Evolutionary conservation across 345 rosid species (phyloP).

Genomic region (Eucalyptus rudis): DNA sequence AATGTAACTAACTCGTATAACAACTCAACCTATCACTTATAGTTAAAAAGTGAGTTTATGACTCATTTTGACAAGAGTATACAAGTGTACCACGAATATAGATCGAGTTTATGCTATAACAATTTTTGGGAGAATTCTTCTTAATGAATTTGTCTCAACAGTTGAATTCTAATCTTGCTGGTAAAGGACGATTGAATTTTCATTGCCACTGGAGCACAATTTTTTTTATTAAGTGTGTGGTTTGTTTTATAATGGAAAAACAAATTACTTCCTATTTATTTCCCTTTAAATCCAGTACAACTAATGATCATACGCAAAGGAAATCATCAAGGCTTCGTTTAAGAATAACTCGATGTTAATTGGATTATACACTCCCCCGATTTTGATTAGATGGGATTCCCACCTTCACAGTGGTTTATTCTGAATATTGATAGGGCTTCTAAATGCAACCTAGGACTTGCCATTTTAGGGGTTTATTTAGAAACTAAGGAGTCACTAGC

Average conservation of each 20-base stretch:
- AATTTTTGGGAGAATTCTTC: not conserved
- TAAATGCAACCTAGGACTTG: fast-evolving
- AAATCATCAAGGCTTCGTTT: too few relatives aligned
- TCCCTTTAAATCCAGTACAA: fast-evolving
- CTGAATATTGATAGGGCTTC: not conserved
- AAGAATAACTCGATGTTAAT: fast-evolving
- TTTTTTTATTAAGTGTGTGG: not conserved
- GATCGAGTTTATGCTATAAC: not conserved
- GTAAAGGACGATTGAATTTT: not conserved
- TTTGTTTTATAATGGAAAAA: not conserved
- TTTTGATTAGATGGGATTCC: not conserved
- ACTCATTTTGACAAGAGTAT: not conserved
- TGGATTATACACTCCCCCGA: fast-evolving
- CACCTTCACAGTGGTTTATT: fast-evolving
- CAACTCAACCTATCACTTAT: not conserved
- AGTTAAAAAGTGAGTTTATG: not conserved
- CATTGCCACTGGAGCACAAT: fast-evolving
- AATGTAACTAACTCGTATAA: too few relatives aligned
- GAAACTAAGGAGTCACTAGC: not conserved
- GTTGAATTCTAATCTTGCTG: not conserved
- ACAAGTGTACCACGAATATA: not conserved
- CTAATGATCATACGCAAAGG: fast-evolving
- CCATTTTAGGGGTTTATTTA: fast-evolving
- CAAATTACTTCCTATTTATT: not conserved
- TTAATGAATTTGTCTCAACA: not conserved